Base-by-base conservation (phyloP, 495 filamentous ascomycete genomes). In the Pyrenula massariospora region DNA sequence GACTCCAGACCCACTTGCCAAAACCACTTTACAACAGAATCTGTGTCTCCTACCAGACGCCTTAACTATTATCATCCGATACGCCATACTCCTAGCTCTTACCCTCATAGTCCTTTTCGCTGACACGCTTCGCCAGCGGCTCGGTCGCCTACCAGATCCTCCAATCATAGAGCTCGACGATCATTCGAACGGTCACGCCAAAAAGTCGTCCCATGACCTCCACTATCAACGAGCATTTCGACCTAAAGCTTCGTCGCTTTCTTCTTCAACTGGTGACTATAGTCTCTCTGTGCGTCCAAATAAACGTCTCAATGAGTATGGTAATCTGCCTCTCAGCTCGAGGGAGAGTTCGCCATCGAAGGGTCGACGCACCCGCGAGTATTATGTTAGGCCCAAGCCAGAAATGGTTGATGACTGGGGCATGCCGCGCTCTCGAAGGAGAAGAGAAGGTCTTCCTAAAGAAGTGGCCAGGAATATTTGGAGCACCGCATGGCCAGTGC, bases 31-130 rank as follows among this genome's bases (percentile, higher is more conserved):
- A 1, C 88, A 97, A 66, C 90, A 84, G 2, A 88, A 94, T 62
- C 83, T 97, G 11, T 99, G 93, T 64, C 76, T 97, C 1, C 79
- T 99, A 3, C 94, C 94, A 1, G 87, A 89, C 66, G 91, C 96
- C 62, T 75, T 95, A 1, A 74, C 74, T 10, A 89, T 91, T 50
- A 94, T 91, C 71, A 80, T 91, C 49, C 77, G 79, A 57, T 99
- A 99, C 65, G 79, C 70, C 52, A 66, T 73, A 10, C 70, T 91
- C 22, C 70, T 86, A 0, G 71, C 73, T 5, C 15, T 89, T 10
- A 88, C 79, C 8, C 52, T 93, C 2, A 53, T 75, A 24, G 23
- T 81, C 10, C 78, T 95, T 5, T 42, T 42, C 15, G 31, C 15
- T 5, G 5, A 42, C 15, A 42, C 31, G 8, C 31, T 42, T 42